A percentile compares a stretch with the other conserved stretches of the same genome.
These are phyloP conservation scores for Penicillium nucicola DNA, from an alignment of 495 filamentous ascomycete species.

Conservation along the genomic window DNA sequence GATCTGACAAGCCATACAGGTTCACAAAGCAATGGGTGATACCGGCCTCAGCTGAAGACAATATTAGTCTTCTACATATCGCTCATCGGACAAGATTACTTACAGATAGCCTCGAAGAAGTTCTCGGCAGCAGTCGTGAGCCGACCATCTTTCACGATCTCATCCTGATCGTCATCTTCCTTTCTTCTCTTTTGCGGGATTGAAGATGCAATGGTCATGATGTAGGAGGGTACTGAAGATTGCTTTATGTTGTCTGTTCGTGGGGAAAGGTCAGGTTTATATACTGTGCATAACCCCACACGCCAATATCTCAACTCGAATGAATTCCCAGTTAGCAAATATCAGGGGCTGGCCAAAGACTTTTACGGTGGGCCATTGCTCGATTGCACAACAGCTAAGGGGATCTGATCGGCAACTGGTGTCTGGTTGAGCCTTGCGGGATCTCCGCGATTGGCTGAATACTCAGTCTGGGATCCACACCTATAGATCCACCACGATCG, in stretches of 20 bases:
- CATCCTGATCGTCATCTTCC: slow-evolving; percentile 4
- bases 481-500: too few species aligned
- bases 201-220: neutral
- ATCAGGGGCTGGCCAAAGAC: too few species aligned
- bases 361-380: too few species aligned
- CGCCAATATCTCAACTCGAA: neutral
- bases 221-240: too few species aligned
- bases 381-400: too few species aligned
- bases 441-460: neutral
- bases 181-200: slow-evolving; percentile 1
- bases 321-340: too few species aligned
- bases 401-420: neutral
- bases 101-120: slow-evolving; percentile 23
- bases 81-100: neutral
- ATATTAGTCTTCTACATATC: neutral
- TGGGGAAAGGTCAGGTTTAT: neutral
- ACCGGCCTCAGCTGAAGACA: slow-evolving; percentile 15
- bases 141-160: neutral
- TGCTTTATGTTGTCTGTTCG: too few species aligned
- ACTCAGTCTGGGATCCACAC: too few species aligned
- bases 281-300: neutral
- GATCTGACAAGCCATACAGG: slow-evolving; percentile 9
- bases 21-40: slow-evolving; percentile 24
- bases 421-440: neutral
- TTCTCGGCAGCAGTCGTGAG: slow-evolving; percentile 18